phyloP scores from a whole-genome alignment of 108 stramenopile genomes.

The Licmophora abbreviata region DNA sequence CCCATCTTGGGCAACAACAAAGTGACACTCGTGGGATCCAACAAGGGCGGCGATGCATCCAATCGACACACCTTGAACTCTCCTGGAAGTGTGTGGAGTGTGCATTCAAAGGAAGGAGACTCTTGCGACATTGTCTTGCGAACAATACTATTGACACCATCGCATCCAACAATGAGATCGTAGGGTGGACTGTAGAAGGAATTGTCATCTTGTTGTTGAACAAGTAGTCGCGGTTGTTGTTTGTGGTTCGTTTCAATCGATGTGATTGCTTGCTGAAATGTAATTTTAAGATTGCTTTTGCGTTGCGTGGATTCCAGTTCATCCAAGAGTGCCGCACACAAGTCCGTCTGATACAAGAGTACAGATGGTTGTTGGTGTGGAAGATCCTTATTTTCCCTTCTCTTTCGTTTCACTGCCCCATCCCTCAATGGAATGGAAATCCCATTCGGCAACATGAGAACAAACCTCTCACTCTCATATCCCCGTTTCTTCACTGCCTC shows the following conservation, averaged over 20 bases:
- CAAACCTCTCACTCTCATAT: slow-evolving; percentile 59
- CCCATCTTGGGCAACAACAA: slow-evolving; percentile 47
- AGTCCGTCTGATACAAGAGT: slow-evolving; percentile 67
- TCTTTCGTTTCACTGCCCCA: too few relatives aligned
- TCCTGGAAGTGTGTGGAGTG: slow-evolving; percentile 32
- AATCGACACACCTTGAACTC: slow-evolving; percentile 57
- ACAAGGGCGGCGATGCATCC: slow-evolving; percentile 21
- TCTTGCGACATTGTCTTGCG: slow-evolving; percentile 19
- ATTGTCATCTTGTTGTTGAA: neutral
- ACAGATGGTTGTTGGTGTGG: slow-evolving; percentile 69
- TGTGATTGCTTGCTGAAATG: slow-evolving; percentile 21
- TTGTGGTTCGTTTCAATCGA: slow-evolving; percentile 13
- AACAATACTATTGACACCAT: slow-evolving; percentile 66
- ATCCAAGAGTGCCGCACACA: slow-evolving; percentile 51
- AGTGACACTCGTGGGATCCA: slow-evolving; percentile 52
- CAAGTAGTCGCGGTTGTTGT: slow-evolving; percentile 3
- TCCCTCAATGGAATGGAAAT: slow-evolving; percentile 40
- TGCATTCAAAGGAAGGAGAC: slow-evolving; percentile 18
- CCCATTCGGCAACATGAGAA: slow-evolving; percentile 23
- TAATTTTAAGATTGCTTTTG: slow-evolving; percentile 7
- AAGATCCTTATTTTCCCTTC: slow-evolving; percentile 6
- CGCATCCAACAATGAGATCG: slow-evolving; percentile 66
- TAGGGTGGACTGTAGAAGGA: slow-evolving; percentile 17
- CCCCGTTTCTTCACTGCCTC: slow-evolving; percentile 35
- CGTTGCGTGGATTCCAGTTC: slow-evolving; percentile 39